Conservation (phyloP, 1,284 basidiomycete genomes). For the Flammula alnicola region DNA sequence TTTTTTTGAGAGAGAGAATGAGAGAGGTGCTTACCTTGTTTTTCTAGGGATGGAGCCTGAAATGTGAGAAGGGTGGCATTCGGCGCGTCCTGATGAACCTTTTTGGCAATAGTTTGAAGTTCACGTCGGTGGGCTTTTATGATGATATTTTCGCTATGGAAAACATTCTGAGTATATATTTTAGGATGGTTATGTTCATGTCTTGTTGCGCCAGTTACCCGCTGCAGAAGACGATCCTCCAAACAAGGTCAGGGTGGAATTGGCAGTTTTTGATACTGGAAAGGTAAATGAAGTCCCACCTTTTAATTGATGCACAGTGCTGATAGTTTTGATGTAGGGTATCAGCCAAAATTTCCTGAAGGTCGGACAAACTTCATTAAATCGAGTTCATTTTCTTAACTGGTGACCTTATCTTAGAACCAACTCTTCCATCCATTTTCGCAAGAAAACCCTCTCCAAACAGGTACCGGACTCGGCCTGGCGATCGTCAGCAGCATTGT, state of each 20-base stretch:
- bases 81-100: constrained; percentile 94
- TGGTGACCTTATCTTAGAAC: constrained; percentile 53
- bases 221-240: constrained; percentile 51
- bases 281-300: constrained; percentile 54
- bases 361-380: constrained; percentile 41
- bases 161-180: constrained; percentile 9
- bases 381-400: constrained; percentile 1
- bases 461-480: constrained; percentile 94
- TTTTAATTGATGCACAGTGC: too few relatives aligned
- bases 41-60: constrained; percentile 82
- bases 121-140: constrained; percentile 67
- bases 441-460: constrained; percentile 89
- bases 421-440: constrained; percentile 98
- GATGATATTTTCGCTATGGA: neutral
- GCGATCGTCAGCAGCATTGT: constrained; percentile 96
- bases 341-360: constrained; percentile 89
- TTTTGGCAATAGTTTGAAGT: constrained; percentile 94
- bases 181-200: constrained; percentile 88
- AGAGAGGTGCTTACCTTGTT: too few relatives aligned
- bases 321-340: constrained; percentile 55
- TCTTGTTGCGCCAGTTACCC: constrained; percentile 80
- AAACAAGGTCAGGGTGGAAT: constrained; percentile 77
- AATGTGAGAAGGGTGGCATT: constrained; percentile 92
- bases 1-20: too few relatives aligned
- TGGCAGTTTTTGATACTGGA: constrained; percentile 89